phyloP scores from a whole-genome alignment of 2,329 filamentous ascomycete genomes.

The Myriosclerotinia scirpicola region DNA sequence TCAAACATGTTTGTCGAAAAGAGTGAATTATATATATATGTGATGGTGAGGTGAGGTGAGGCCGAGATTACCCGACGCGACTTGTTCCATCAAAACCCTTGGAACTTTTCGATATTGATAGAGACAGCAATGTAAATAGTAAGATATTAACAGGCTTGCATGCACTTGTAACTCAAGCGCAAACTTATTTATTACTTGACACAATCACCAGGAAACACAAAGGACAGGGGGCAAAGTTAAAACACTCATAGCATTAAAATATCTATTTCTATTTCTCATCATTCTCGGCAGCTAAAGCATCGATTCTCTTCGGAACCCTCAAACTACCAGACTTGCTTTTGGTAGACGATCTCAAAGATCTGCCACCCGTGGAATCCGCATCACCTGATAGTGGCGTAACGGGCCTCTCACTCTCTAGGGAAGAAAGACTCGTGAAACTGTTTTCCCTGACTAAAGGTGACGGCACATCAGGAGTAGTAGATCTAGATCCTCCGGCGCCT shows the following conservation, averaged over 20 bases:
- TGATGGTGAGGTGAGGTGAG: too few species aligned
- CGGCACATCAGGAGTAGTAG: conserved; percentile 38
- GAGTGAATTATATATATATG: conserved; percentile 2
- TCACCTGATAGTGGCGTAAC: conserved; percentile 30
- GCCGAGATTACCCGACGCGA: too few species aligned
- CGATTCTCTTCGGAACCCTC: neutral
- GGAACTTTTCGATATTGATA: too few species aligned
- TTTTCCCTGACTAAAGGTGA: conserved; percentile 38
- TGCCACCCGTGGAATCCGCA: conserved; percentile 25
- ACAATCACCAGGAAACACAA: neutral
- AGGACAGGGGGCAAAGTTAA: neutral
- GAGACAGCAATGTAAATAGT: too few species aligned
- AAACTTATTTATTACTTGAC: neutral
- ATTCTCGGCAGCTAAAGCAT: conserved; percentile 8
- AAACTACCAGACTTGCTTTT: neutral
- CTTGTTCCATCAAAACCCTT: too few species aligned
- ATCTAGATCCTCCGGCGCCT: conserved; percentile 21
- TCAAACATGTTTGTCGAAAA: conserved; percentile 1
- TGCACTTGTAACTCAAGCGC: too few species aligned
- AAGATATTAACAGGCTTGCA: too few species aligned
- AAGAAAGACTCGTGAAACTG: conserved; percentile 38
- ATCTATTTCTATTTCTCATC: conserved; percentile 19
- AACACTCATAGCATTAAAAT: conserved; percentile 9
- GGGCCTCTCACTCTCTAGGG: conserved; percentile 37
- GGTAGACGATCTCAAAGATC: conserved; percentile 21